Conservation (phyloP, 352 stramenopile species). For the Pythium coloratum region DNA sequence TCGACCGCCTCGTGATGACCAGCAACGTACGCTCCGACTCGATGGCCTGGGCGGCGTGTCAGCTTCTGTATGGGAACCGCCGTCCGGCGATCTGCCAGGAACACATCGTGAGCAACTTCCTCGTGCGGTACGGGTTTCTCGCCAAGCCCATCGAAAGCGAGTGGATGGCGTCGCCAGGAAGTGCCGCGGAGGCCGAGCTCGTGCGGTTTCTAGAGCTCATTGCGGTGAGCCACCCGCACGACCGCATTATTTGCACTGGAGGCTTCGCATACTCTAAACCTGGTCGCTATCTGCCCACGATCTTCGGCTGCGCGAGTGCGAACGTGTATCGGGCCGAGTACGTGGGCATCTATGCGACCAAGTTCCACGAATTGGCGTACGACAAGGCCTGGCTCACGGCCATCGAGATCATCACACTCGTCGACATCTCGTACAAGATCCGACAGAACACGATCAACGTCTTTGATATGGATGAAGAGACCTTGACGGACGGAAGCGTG, state of each 20-base stretch:
- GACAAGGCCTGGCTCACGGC: conserved; percentile 28
- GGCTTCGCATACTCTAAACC: conserved; percentile 23
- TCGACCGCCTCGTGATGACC: conserved; percentile 24
- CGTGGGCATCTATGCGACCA: conserved; percentile 22
- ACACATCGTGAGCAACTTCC: conserved; percentile 25
- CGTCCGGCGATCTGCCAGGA: conserved; percentile 28
- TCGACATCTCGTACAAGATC: conserved; percentile 22
- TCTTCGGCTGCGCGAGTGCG: conserved; percentile 30
- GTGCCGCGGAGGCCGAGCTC: conserved; percentile 20
- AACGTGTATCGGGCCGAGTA: conserved; percentile 26
- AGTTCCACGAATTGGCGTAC: conserved; percentile 17
- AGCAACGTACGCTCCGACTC: conserved; percentile 27
- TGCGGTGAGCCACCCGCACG: conserved; percentile 17
- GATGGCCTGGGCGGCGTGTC: conserved; percentile 32
- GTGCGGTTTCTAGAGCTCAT: conserved; percentile 29
- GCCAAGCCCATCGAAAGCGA: neutral
- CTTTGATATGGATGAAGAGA: conserved; percentile 15
- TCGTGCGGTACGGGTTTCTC: conserved; percentile 19
- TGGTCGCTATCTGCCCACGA: conserved; percentile 12
- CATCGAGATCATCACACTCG: conserved; percentile 26
- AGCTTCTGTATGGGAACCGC: conserved; percentile 26
- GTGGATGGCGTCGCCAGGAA: conserved; percentile 7
- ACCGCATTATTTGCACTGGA: conserved; percentile 22
- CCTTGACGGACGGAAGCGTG: neutral
- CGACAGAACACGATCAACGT: conserved; percentile 29